Conservation (phyloP, 164 flowering plant genomes). For the Brasenia schreberi region DNA sequence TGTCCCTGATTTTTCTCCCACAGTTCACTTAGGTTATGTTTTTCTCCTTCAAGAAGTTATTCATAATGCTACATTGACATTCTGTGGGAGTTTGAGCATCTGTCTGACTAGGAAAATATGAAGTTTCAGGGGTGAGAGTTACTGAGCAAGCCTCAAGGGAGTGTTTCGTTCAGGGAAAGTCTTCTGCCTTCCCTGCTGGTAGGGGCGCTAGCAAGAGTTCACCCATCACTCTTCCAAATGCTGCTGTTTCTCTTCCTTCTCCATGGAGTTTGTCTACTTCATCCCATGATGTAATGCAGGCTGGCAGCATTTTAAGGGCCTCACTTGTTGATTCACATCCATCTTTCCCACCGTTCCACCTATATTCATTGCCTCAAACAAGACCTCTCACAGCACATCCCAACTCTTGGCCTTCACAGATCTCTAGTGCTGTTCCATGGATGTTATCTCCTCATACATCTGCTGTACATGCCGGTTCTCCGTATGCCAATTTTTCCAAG, state of each 20-base stretch:
- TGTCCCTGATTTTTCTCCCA: conserved; percentile 43
- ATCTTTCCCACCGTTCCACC: conserved; percentile 43
- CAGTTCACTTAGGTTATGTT: conserved; percentile 34
- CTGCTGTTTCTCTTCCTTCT: conserved; percentile 55
- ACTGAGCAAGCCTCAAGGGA: conserved; percentile 34
- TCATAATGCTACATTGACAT: too few species aligned
- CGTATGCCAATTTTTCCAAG: conserved; percentile 29
- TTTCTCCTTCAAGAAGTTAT: too few species aligned
- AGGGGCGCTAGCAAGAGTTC: conserved; percentile 35
- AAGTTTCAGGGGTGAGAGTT: conserved; percentile 32
- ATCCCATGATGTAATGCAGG: conserved; percentile 32
- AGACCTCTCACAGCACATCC: conserved; percentile 43
- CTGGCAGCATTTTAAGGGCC: conserved; percentile 30
- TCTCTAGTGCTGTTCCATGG: conserved; percentile 51
- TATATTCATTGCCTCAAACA: conserved; percentile 49
- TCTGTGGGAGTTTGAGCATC: not conserved
- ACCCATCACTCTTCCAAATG: conserved; percentile 27
- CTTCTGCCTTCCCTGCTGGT: conserved; percentile 26
- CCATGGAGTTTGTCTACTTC: conserved; percentile 78
- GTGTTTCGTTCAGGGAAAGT: conserved; percentile 30
- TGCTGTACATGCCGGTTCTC: conserved; percentile 25
- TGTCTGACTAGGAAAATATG: conserved; percentile 3
- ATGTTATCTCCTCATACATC: conserved; percentile 47
- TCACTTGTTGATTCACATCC: conserved; percentile 43
- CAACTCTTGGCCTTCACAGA: conserved; percentile 54